phyloP scores from a whole-genome alignment of 306 rosid species.

The Coriaria nepalensis region DNA sequence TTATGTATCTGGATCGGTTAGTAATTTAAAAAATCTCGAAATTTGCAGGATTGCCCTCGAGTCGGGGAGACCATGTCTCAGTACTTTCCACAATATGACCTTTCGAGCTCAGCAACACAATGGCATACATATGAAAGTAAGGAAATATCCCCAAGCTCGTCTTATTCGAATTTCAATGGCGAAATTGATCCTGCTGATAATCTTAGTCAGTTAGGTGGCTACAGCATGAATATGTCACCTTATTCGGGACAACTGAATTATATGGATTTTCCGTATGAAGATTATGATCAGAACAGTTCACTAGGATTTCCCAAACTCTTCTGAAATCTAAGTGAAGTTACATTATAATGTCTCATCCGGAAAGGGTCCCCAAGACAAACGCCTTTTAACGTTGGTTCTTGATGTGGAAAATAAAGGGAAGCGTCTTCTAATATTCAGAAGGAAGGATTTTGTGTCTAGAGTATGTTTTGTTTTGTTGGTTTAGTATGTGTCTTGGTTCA shows the following conservation, averaged over 20 bases:
- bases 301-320: conserved; percentile 25
- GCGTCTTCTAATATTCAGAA: conserved; percentile 13
- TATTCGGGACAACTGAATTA: conserved; percentile 34
- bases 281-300: conserved; percentile 33
- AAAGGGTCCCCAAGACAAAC: conserved; percentile 46
- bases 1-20: neutral
- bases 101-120: conserved; percentile 24
- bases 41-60: conserved; percentile 55
- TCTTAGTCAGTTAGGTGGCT: conserved; percentile 25
- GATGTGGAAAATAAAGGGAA: conserved; percentile 31
- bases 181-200: conserved; percentile 35
- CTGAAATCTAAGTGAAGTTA: conserved; percentile 26
- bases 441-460: conserved; percentile 8
- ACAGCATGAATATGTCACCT: conserved; percentile 19
- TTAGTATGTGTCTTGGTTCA: conserved; percentile 2
- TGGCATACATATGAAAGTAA: conserved; percentile 40
- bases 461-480: conserved; percentile 6
- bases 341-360: conserved; percentile 15
- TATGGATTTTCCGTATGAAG: conserved; percentile 38
- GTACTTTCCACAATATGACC: conserved; percentile 32
- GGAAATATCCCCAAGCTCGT: conserved; percentile 54
- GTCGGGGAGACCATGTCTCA: conserved; percentile 29
- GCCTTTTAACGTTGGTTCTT: conserved; percentile 77
- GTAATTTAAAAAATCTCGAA: neutral
- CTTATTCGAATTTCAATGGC: conserved; percentile 51